Evolutionary conservation across 2,329 filamentous ascomycete genomes (phyloP).

Genomic region (Fusarium succisae): DNA sequence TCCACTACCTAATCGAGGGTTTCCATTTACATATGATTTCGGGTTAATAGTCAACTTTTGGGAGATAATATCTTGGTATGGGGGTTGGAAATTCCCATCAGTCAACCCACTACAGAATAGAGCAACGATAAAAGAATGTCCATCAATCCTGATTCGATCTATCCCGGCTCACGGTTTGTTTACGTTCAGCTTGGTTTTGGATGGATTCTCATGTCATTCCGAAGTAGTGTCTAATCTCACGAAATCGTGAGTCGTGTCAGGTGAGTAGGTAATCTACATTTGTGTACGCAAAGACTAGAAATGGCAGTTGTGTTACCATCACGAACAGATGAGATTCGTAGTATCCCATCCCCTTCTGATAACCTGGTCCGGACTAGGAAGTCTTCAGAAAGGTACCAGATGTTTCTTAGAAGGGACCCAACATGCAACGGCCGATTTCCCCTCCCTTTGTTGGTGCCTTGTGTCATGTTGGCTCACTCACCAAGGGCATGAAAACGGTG

Average conservation of each 20-base stretch:
- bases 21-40: not conserved
- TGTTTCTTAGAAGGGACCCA: not conserved
- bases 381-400: not conserved
- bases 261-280: not conserved
- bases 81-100: not conserved
- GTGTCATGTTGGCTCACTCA: conserved; percentile 16
- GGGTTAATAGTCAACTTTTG: not conserved
- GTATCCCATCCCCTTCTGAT: not conserved
- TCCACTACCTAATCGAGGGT: conserved; percentile 1
- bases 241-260: not conserved
- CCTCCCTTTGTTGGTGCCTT: conserved; percentile 5
- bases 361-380: not conserved
- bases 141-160: not conserved
- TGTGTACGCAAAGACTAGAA: not conserved
- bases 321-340: not conserved
- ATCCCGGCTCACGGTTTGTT: not conserved
- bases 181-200: not conserved
- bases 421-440: not conserved
- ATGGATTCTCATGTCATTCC: not conserved
- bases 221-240: not conserved
- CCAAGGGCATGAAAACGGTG: conserved; percentile 10
- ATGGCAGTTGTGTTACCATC: not conserved
- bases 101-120: not conserved
- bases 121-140: not conserved
- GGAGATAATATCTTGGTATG: not conserved